phyloP scores from a whole-genome alignment of 495 filamentous ascomycete species.

The Neurospora tetraspora region DNA sequence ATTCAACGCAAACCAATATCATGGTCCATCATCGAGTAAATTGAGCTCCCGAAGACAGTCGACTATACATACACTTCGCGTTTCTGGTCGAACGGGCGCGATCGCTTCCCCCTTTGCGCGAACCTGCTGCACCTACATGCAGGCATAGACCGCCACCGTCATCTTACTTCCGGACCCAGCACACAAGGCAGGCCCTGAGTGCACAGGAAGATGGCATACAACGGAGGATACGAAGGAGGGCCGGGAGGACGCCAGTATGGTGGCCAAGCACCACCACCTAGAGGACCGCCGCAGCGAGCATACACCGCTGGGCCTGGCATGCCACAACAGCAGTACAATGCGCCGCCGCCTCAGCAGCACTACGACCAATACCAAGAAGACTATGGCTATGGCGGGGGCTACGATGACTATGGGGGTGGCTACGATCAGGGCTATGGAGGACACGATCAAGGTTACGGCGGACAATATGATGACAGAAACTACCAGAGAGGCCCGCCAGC shows the following conservation, averaged over 20 bases:
- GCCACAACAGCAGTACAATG: constrained; percentile 41
- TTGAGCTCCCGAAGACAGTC: neutral
- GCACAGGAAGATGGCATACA: constrained; percentile 32
- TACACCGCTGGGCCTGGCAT: constrained; percentile 21
- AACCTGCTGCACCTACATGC: neutral
- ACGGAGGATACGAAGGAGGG: constrained; percentile 34
- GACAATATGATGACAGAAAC: constrained; percentile 39
- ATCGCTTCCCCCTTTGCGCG: neutral
- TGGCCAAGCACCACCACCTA: constrained; percentile 35
- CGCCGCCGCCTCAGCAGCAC: constrained; percentile 35
- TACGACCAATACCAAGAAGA: constrained; percentile 41
- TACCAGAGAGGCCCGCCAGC: constrained; percentile 39
- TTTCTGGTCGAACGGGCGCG: neutral
- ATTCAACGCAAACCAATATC: neutral
- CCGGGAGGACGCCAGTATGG: constrained; percentile 34
- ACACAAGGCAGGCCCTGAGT: constrained; percentile 7
- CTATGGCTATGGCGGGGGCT: constrained; percentile 44
- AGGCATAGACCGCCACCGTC: neutral
- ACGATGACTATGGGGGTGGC: constrained; percentile 36
- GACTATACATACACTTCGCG: neutral
- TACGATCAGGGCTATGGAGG: constrained; percentile 32
- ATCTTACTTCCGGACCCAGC: neutral
- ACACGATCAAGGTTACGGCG: constrained; percentile 3
- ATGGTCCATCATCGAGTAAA: neutral
- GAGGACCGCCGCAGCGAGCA: constrained; percentile 41